Conservation (phyloP, 805 yeast species). For the Yarrowia keelungensis region DNA sequence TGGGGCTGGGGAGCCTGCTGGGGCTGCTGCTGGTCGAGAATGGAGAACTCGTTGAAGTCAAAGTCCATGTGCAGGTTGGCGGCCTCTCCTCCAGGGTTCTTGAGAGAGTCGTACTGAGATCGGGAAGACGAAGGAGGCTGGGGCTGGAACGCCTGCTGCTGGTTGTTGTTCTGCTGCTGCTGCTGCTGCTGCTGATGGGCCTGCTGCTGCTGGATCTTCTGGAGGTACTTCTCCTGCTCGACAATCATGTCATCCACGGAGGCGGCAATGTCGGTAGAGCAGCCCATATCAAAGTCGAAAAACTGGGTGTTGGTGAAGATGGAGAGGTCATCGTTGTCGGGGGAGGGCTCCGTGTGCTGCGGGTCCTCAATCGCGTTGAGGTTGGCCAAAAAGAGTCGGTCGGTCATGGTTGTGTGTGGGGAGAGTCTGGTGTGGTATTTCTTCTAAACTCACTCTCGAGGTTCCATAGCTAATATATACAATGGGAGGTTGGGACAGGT, state of each 20-base stretch:
- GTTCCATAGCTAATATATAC: constrained; percentile 21
- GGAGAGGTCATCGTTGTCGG: constrained; percentile 51
- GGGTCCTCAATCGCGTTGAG: constrained; percentile 41
- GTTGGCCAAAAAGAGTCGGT: constrained; percentile 38
- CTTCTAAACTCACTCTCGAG: constrained; percentile 1
- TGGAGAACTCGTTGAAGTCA: constrained; percentile 37
- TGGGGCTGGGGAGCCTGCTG: constrained; percentile 3
- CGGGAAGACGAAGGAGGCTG: constrained; percentile 29
- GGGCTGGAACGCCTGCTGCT: constrained; percentile 30
- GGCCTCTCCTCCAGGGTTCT: constrained; percentile 29
- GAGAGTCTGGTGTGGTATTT: neutral
- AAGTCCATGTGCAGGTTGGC: constrained; percentile 32
- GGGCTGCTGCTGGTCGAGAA: constrained; percentile 32
- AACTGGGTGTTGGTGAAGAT: constrained; percentile 55
- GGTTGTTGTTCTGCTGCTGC: constrained; percentile 29
- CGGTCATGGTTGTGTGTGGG: constrained; percentile 25
- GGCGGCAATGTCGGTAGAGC: constrained; percentile 53
- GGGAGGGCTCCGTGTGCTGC: constrained; percentile 34
- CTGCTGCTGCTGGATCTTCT: constrained; percentile 44
- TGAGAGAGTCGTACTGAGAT: constrained; percentile 31
- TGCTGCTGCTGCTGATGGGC: constrained; percentile 39
- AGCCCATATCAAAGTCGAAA: constrained; percentile 56
- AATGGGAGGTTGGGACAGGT: constrained; percentile 3
- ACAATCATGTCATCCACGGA: constrained; percentile 52
- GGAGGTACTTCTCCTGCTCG: constrained; percentile 53